These are phyloP conservation scores for Quercus phellos DNA, from an alignment of 331 rosid genomes.

Conservation along the genomic window DNA sequence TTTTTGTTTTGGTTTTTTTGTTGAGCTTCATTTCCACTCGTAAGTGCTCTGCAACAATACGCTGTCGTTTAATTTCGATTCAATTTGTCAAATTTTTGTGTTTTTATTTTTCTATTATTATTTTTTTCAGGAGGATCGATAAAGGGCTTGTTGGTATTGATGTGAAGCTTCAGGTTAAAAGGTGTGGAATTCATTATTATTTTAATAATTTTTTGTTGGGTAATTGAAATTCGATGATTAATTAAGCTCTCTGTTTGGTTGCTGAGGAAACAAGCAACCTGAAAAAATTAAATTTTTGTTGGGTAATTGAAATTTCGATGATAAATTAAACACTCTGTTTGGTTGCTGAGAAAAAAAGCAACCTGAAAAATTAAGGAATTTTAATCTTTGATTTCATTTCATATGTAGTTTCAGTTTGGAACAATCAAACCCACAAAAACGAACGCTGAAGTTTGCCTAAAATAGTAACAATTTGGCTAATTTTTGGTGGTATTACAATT, in stretches of 20 bases:
- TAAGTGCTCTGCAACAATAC: not conserved
- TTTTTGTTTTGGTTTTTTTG: too few species aligned
- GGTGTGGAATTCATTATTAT: constrained; percentile 41
- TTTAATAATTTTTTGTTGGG: not conserved
- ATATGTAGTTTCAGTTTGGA: not conserved
- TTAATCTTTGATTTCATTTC: constrained; percentile 5
- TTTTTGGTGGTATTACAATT: constrained; percentile 7
- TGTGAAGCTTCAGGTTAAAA: constrained; percentile 39
- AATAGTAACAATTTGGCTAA: not conserved
- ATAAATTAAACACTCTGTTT: constrained; percentile 19
- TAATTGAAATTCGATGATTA: constrained; percentile 10
- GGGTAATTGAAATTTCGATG: constrained; percentile 6
- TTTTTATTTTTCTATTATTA: not conserved
- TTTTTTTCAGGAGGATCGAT: constrained; percentile 27
- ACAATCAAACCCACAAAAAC: not conserved
- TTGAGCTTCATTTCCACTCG: not conserved
- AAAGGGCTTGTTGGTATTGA: constrained; percentile 26
- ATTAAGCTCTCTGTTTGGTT: constrained; percentile 14
- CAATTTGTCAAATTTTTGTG: not conserved
- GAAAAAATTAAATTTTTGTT: not conserved
- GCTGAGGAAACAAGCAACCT: not conserved
- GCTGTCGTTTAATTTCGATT: not conserved
- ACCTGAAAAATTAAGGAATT: not conserved
- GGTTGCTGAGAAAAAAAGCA: constrained; percentile 2
- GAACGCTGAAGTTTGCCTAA: not conserved